Conservation (phyloP, 108 stramenopile genomes). For the Skeletonema costatum region DNA sequence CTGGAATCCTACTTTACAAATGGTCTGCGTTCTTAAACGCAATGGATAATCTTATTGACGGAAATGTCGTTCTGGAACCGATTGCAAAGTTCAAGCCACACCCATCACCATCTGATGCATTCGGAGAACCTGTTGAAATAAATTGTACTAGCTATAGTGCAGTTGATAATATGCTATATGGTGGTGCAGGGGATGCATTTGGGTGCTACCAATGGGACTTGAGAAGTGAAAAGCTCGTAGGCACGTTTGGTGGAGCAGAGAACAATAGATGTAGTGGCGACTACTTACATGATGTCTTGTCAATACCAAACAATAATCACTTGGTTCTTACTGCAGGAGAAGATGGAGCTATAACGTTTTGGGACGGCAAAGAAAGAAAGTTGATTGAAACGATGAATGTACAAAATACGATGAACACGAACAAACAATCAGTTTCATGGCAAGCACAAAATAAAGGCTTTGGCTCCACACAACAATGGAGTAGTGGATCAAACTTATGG, state of each 20-base stretch:
- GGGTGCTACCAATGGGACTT: slow-evolving; percentile 70
- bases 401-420: slow-evolving; percentile 39
- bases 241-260: slow-evolving; percentile 38
- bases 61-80: slow-evolving; percentile 9
- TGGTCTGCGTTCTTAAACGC: slow-evolving; percentile 43
- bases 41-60: slow-evolving; percentile 6
- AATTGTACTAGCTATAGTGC: slow-evolving; percentile 36
- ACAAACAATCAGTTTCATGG: slow-evolving; percentile 32
- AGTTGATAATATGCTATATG: slow-evolving; percentile 35
- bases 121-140: slow-evolving; percentile 43
- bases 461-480: slow-evolving; percentile 27
- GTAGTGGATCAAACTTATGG: slow-evolving; percentile 36
- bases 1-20: slow-evolving; percentile 45
- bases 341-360: slow-evolving; percentile 56
- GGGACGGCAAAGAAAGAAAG: slow-evolving; percentile 49
- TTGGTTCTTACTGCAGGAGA: slow-evolving; percentile 53
- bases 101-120: slow-evolving; percentile 28
- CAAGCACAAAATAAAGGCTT: slow-evolving; percentile 22
- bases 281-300: slow-evolving; percentile 50
- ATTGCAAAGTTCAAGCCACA: slow-evolving; percentile 39
- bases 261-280: slow-evolving; percentile 23
- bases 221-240: slow-evolving; percentile 37
- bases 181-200: slow-evolving; percentile 56
- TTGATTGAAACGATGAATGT: slow-evolving; percentile 49
- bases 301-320: slow-evolving; percentile 8